Evolutionary conservation across 306 rosid species (phyloP).

Genomic region (Abrus precatorius): DNA sequence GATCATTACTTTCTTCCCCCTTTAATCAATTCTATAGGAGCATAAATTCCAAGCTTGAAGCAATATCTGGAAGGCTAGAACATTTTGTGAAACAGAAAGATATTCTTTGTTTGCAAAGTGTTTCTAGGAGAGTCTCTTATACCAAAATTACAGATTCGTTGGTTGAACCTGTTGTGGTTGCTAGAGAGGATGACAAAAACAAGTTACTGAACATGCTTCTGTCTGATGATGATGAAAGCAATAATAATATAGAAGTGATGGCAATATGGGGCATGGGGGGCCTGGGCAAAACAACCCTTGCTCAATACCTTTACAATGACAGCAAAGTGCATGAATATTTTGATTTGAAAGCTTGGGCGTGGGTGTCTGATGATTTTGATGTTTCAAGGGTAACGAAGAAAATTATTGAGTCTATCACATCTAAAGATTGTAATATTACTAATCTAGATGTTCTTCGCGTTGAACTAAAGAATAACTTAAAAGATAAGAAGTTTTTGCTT

Average conservation of each 20-base stretch:
- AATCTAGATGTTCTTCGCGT: conserved; percentile 57
- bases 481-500: conserved; percentile 52
- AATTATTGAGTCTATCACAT: conserved; percentile 45
- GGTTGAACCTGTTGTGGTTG: conserved; percentile 57
- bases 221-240: conserved; percentile 22
- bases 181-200: conserved; percentile 51
- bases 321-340: conserved; percentile 14
- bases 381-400: conserved; percentile 49
- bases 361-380: conserved; percentile 57
- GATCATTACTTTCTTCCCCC: conserved; percentile 44
- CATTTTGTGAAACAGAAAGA: conserved; percentile 51
- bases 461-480: conserved; percentile 46
- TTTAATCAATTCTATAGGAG: conserved; percentile 41
- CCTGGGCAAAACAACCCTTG: conserved; percentile 59
- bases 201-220: conserved; percentile 31
- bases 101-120: conserved; percentile 55
- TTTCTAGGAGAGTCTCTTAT: neutral
- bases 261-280: conserved; percentile 49
- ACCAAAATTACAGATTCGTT: conserved; percentile 51
- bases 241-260: conserved; percentile 30
- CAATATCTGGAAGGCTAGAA: conserved; percentile 42
- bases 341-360: conserved; percentile 42
- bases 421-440: conserved; percentile 4
- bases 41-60: conserved; percentile 50
- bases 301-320: conserved; percentile 46